These are phyloP conservation scores for Eutrema salsugineum DNA, from an alignment of 441 rosid species.

Conservation along the genomic window DNA sequence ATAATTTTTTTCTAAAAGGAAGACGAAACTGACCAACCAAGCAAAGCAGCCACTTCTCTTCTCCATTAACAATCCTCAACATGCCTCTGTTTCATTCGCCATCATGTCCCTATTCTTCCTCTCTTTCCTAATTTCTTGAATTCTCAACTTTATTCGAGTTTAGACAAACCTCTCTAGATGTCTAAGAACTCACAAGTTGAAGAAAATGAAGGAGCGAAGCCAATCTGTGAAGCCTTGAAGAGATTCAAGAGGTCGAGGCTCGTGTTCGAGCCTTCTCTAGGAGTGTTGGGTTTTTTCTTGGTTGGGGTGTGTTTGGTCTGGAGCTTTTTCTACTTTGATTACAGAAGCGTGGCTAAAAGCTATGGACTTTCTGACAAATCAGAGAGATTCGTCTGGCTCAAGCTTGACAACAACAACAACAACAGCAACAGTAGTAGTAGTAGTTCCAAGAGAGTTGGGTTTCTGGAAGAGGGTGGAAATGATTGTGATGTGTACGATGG, in stretches of 20 bases:
- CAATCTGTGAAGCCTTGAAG: slow-evolving; percentile 39
- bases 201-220: slow-evolving; percentile 25
- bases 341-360: slow-evolving; percentile 44
- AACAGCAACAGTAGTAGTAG: background rate
- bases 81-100: slow-evolving; percentile 24
- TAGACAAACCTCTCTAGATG: slow-evolving; percentile 17
- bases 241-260: slow-evolving; percentile 65
- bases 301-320: slow-evolving; percentile 52
- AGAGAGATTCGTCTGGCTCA: slow-evolving; percentile 59
- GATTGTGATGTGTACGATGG: slow-evolving; percentile 86
- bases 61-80: slow-evolving; percentile 17
- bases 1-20: background rate
- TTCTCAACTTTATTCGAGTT: background rate
- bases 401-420: slow-evolving; percentile 22
- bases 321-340: slow-evolving; percentile 74
- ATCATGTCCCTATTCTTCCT: background rate
- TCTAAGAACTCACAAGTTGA: slow-evolving; percentile 21
- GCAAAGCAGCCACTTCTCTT: slow-evolving; percentile 22
- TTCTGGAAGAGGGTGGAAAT: slow-evolving; percentile 49
- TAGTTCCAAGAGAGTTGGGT: slow-evolving; percentile 41
- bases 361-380: slow-evolving; percentile 42
- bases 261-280: slow-evolving; percentile 63
- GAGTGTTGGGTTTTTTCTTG: slow-evolving; percentile 63
- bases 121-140: slow-evolving; percentile 10
- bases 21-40: slow-evolving; percentile 34